A percentile compares a stretch with the other conserved stretches of the same genome.
These are phyloP conservation scores for Trypanosoma rangeli DNA, from an alignment of 208 protist genomes.

Conservation along the genomic window DNA sequence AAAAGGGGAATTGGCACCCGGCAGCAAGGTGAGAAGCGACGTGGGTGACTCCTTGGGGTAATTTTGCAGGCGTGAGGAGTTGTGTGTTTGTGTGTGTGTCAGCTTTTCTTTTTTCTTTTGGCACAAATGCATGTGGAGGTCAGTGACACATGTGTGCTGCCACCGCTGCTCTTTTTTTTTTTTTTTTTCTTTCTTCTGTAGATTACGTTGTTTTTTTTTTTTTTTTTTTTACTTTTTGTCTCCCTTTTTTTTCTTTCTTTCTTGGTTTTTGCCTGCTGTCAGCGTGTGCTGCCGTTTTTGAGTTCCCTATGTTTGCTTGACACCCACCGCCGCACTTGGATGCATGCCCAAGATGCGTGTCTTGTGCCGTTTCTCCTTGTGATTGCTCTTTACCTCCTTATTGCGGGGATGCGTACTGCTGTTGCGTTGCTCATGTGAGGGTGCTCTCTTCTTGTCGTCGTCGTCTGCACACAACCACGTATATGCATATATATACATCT, in stretches of 20 bases:
- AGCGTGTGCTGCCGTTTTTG: too few species aligned
- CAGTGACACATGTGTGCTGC: background rate
- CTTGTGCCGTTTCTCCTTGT: background rate
- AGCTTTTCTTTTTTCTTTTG: too few species aligned
- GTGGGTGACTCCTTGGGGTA: too few species aligned
- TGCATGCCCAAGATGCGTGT: background rate
- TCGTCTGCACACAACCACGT: too few species aligned
- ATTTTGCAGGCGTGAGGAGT: too few species aligned
- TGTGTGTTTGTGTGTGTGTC: too few species aligned
- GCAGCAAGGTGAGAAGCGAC: too few species aligned
- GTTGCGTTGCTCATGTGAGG: background rate
- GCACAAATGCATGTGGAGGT: too few species aligned
- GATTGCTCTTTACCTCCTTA: background rate
- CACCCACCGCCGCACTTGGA: too few species aligned
- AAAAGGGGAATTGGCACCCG: too few species aligned
- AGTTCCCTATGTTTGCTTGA: too few species aligned
- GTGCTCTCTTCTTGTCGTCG: too few species aligned
- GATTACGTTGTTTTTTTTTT: slow-evolving; percentile 14
- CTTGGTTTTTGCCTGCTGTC: background rate
- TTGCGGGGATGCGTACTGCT: background rate
- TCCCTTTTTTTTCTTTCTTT: background rate
- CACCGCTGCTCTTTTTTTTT: slow-evolving; percentile 9
- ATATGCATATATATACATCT: background rate
- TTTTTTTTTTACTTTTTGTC: slow-evolving; percentile 13
- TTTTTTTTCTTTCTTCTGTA: slow-evolving; percentile 6